Conservation (phyloP, 352 stramenopile species). For the Phytophthora hibernalis region DNA sequence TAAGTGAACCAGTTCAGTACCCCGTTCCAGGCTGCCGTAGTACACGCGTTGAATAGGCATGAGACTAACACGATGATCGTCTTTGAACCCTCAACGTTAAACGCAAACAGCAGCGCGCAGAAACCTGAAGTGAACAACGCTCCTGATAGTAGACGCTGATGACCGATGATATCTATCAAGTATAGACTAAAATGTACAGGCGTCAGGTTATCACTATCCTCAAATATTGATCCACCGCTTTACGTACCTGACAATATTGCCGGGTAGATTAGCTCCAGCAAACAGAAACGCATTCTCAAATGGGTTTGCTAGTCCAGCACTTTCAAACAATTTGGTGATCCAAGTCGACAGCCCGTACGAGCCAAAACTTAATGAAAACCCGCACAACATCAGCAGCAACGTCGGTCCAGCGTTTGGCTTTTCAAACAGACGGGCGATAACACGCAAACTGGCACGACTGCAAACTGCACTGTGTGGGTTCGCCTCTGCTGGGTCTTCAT, state of each 20-base stretch:
- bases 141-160: constrained; percentile 66
- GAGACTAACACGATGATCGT: constrained; percentile 86
- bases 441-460: constrained; percentile 64
- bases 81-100: constrained; percentile 69
- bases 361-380: constrained; percentile 85
- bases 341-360: constrained; percentile 94
- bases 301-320: constrained; percentile 84
- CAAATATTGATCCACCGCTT: background rate
- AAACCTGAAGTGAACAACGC: constrained; percentile 74
- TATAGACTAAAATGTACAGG: constrained; percentile 52
- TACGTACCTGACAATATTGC: constrained; percentile 85
- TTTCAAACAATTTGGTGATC: constrained; percentile 94
- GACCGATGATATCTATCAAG: constrained; percentile 77
- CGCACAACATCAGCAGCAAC: constrained; percentile 72
- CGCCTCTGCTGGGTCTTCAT: background rate
- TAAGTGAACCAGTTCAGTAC: constrained; percentile 33
- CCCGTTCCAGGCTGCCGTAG: constrained; percentile 91
- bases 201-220: background rate
- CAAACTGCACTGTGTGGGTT: constrained; percentile 41
- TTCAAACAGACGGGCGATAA: constrained; percentile 61
- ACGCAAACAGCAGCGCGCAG: constrained; percentile 82
- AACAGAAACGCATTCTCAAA: constrained; percentile 95
- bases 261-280: constrained; percentile 90
- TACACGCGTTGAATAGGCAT: constrained; percentile 93
- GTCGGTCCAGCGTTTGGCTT: constrained; percentile 50